Evolutionary conservation across 331 rosid species (phyloP), one percentile per base, ranked within the genome.

Genomic region (Cydonia oblonga): DNA sequence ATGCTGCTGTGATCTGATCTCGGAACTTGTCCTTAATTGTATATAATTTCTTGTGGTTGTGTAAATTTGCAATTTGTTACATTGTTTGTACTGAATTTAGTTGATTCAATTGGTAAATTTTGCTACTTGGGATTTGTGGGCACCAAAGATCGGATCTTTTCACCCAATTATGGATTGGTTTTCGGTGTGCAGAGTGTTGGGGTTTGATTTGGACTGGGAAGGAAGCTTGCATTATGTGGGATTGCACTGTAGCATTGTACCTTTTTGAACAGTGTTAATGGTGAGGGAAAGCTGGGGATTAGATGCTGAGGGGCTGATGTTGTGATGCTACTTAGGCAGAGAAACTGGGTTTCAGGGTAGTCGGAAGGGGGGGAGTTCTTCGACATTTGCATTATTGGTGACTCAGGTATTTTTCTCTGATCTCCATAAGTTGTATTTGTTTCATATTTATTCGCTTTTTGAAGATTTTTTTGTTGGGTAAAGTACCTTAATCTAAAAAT

Each of bases 1-100:
- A 74, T 25, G 79, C 76, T 78, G 32, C 70, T 76, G 80, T 81
- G 96, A 89, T 89, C 97, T 65, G 87, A 84, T 91, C 81, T 82
- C 64, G 68, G 60, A 22, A 56, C 70, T 44, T 64, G 14, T 58
- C 25, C 22, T 63, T 6, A 13, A 52, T 58, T 51, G 57, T 52
- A 56, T 76, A n/a, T 66, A 14, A 22, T 78, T 14, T 18, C 14
- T 61, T 11, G n/a, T 52, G 16, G 16, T 32, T 18, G 42, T 38
- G 63, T 28, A 26, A 18, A 20, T 66, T 62, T 46, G 16, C 33
- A 11, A 22, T 11, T 26, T 35, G 63, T 64, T 65, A 14, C 78
- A 49, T 73, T 66, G 14, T 44, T 51, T 66, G 69, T 18, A n/a
- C 71, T 72, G 66, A 23, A 30, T 20, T 51, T 32, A 42, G 15